Evolutionary conservation across 2,329 filamentous ascomycete genomes (phyloP), one percentile per base, ranked within the genome.

Genomic region (Talaromyces sp.): DNA sequence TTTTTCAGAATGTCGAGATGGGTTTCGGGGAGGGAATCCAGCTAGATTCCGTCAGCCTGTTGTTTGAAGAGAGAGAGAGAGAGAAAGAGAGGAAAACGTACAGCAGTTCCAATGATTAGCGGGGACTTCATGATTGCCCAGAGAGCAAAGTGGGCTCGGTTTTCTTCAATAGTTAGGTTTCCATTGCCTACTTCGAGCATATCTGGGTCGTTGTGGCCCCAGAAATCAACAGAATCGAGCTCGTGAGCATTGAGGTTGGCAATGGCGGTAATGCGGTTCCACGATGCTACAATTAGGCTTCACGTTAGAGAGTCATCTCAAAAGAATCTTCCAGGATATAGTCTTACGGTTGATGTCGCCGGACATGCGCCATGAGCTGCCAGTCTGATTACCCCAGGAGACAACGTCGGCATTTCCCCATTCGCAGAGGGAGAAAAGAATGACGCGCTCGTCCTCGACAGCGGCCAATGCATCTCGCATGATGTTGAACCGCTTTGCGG

Each of bases 361-460:
- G 6, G 65, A 72, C 65, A 73, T 75, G 55, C 74, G 73, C 78
- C 78, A 80, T 28, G 77, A 80, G 60, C 81, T 79, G 2, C 79
- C 82, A 0, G 78, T 80, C 6, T 69, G 65, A 59, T 78, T 78
- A 7, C 79, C 84, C 82, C 83, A 85, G 3, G 69, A 67, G 58
- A 79, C 76, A 4, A 85, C 81, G 17, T 79, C 73, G 0, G 79
- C 82, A 17, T 77, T 68, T 4, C 84, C 84, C 82, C 83, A 85
- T 32, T 81, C 76, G 67, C 82, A 85, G 15, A 85, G 71, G 11
- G 75, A 80, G 69, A 80, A 85, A 4, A 81, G 68, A 13, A 85
- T 84, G 0, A 77, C 74, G 15, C 77, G 73, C 55, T 78, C 72
- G 58, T 60, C 47, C 28, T 60, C 51, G 1, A 80, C 77, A 4